Percentiles rank a stretch among this genome's conserved stretches.
Evolutionary conservation across 129 eudicot species (phyloP).

Genomic region (Arctium lappa): DNA sequence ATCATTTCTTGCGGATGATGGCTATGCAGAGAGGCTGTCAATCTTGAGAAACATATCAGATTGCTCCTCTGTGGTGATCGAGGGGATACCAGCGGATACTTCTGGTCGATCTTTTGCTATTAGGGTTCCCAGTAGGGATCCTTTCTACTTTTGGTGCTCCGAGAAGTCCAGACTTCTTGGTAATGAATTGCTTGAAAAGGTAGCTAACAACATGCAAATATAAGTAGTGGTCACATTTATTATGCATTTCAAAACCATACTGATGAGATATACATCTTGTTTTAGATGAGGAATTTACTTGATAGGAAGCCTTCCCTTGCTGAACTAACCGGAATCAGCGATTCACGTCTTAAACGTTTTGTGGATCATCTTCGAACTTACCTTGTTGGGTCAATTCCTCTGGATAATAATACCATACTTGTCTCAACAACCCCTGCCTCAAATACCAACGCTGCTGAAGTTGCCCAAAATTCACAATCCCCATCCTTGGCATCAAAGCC

Average conservation of each 20-base stretch:
- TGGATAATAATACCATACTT: constrained; percentile 16
- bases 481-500: constrained; percentile 28
- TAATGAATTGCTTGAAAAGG: constrained; percentile 70
- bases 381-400: constrained; percentile 37
- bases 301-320: constrained; percentile 60
- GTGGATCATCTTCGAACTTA: constrained; percentile 58
- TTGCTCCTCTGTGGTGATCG: constrained; percentile 46
- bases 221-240: not conserved
- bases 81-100: constrained; percentile 54
- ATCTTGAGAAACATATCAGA: constrained; percentile 42
- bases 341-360: constrained; percentile 72
- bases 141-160: constrained; percentile 76
- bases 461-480: constrained; percentile 24
- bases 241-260: not conserved
- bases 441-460: constrained; percentile 23
- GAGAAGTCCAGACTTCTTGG: constrained; percentile 84
- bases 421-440: constrained; percentile 13
- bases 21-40: constrained; percentile 54
- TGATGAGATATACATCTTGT: constrained; percentile 10
- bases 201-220: constrained; percentile 11
- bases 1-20: constrained; percentile 72
- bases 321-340: constrained; percentile 73
- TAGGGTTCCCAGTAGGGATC: constrained; percentile 27
- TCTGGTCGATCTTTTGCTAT: constrained; percentile 75
- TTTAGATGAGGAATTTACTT: constrained; percentile 67